Evolutionary conservation across 2,329 filamentous ascomycete genomes (phyloP).

Genomic region (Tolypocladium ophioglossoides): DNA sequence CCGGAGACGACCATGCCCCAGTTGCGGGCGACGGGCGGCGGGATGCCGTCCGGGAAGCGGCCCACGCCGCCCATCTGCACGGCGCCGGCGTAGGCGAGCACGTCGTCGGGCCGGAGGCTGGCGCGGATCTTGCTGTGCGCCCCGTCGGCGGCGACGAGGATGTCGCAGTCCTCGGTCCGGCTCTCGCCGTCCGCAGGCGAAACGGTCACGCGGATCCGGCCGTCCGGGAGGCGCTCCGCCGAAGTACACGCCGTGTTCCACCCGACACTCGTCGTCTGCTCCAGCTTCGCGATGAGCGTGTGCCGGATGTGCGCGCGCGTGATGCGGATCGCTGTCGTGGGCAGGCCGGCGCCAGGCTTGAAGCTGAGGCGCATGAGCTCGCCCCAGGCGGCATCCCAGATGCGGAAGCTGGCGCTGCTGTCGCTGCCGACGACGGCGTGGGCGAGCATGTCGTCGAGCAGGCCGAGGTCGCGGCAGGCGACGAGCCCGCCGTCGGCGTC

Average conservation of each 20-base stretch:
- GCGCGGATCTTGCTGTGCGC: constrained; percentile 24
- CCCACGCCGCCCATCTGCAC: constrained; percentile 22
- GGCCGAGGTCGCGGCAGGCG: constrained; percentile 21
- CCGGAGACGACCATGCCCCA: constrained; percentile 24
- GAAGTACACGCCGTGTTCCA: neutral
- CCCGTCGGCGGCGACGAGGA: constrained; percentile 31
- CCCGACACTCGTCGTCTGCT: neutral
- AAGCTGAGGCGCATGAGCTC: neutral
- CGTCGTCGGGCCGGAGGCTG: constrained; percentile 22
- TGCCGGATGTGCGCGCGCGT: neutral
- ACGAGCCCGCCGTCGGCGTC: constrained; percentile 17
- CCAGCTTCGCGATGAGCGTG: neutral
- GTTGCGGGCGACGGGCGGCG: constrained; percentile 17
- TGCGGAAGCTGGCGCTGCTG: neutral
- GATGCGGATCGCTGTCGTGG: neutral
- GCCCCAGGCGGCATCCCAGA: neutral
- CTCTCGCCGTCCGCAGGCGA: neutral
- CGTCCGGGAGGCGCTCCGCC: neutral
- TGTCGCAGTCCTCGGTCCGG: constrained; percentile 16
- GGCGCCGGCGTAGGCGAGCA: constrained; percentile 21
- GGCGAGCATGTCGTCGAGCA: constrained; percentile 18
- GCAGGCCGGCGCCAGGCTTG: neutral
- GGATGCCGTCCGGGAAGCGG: constrained; percentile 19
- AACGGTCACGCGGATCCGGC: neutral
- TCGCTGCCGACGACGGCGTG: constrained; percentile 8